Evolutionary conservation across 2,329 filamentous ascomycete species (phyloP).

Genomic region (Calonectria ilicicola): DNA sequence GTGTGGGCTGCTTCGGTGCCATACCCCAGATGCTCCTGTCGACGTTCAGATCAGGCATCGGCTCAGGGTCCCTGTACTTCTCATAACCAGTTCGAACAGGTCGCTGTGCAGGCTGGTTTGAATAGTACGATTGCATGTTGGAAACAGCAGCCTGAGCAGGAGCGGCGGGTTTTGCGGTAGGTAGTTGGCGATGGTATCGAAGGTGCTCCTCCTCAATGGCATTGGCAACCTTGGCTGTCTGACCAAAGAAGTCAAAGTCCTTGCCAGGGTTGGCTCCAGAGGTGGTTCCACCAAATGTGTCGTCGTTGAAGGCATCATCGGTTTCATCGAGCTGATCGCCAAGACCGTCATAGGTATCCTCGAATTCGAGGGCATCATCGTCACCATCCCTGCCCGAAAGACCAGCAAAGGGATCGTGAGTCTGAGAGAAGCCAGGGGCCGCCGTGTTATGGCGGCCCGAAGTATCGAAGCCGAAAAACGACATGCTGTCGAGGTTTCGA

Average conservation of each 20-base stretch:
- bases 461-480: conserved; percentile 91
- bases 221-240: conserved; percentile 87
- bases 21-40: conserved; percentile 95
- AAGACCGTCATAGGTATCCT: conserved; percentile 96
- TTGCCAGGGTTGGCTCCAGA: conserved; percentile 74
- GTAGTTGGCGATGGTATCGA: conserved; percentile 82
- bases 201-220: conserved; percentile 93
- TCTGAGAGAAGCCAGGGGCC: conserved; percentile 84
- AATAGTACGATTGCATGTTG: conserved; percentile 44
- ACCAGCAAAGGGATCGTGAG: conserved; percentile 88
- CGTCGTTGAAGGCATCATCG: conserved; percentile 95
- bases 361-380: conserved; percentile 79
- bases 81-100: conserved; percentile 86
- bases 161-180: conserved; percentile 56
- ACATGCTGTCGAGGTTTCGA: conserved; percentile 68
- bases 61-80: conserved; percentile 86
- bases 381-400: conserved; percentile 74
- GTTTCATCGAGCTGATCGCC: conserved; percentile 92
- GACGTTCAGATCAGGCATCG: conserved; percentile 89
- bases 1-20: conserved; percentile 63
- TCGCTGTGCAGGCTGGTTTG: conserved; percentile 36
- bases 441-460: conserved; percentile 72
- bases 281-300: conserved; percentile 78
- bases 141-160: conserved; percentile 53
- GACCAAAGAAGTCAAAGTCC: conserved; percentile 97